Percentiles rank a stretch among this genome's conserved stretches.
These are phyloP conservation scores for Ceratobasidium sp. DNA, from an alignment of 1,284 basidiomycete genomes.

Conservation along the genomic window DNA sequence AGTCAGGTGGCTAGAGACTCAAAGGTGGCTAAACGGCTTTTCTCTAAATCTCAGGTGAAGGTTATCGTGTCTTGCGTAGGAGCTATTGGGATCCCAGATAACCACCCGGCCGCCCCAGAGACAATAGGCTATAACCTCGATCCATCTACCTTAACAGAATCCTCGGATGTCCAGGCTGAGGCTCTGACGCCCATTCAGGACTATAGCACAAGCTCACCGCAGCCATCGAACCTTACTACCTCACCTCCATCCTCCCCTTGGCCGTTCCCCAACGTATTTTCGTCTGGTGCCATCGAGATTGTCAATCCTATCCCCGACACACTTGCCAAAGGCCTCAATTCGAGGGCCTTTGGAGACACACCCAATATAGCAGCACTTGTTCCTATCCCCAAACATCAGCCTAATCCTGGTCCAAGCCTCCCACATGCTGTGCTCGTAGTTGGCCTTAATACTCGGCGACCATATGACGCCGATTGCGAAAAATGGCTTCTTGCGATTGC, in stretches of 20 bases:
- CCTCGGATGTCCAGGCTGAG: not conserved
- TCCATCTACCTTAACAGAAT: not conserved
- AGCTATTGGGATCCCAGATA: not conserved
- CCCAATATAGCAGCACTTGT: slow-evolving; percentile 12
- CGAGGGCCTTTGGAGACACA: slow-evolving; percentile 1
- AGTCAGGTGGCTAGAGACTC: not conserved
- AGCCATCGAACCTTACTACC: too few species aligned
- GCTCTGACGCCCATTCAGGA: not conserved
- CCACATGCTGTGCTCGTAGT: slow-evolving; percentile 36
- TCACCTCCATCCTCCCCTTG: not conserved
- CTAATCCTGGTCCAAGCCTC: not conserved
- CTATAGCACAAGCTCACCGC: not conserved
- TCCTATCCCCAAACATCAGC: not conserved
- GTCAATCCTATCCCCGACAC: not conserved
- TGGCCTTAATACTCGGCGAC: slow-evolving; percentile 39
- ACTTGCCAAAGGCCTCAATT: not conserved
- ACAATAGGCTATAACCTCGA: not conserved
- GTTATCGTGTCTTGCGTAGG: not conserved
- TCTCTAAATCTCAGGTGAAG: not conserved
- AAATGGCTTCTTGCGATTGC: slow-evolving; percentile 1
- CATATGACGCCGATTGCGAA: slow-evolving; percentile 39
- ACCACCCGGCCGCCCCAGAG: not conserved
- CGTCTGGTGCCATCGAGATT: not conserved
- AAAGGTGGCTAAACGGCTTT: not conserved
- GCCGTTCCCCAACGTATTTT: slow-evolving; percentile 1